Conservation (phyloP, 169 alveolate genomes). For the Plasmodium berghei region DNA sequence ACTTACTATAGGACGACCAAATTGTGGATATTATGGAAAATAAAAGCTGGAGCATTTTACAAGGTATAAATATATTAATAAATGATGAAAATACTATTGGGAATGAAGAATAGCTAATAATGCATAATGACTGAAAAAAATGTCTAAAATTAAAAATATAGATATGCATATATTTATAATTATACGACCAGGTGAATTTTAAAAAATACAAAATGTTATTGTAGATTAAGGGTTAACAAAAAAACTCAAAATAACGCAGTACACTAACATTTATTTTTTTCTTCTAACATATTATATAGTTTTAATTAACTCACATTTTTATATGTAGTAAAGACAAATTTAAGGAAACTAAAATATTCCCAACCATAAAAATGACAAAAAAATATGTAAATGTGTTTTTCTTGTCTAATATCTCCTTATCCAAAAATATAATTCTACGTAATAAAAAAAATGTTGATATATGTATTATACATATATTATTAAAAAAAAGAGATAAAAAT, state of each 20-base stretch:
- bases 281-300: no score
- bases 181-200: no score
- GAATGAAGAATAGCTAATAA: conserved; percentile 46
- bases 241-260: no score
- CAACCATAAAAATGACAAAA: conserved; percentile 46
- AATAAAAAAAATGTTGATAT: not conserved
- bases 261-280: no score
- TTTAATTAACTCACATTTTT: conserved; percentile 23
- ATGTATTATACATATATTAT: not conserved
- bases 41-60: conserved; percentile 25
- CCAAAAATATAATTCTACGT: conserved; percentile 47
- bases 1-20: conserved; percentile 67
- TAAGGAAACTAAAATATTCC: conserved; percentile 60
- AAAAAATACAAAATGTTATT: no score
- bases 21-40: conserved; percentile 34
- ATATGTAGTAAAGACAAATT: conserved; percentile 67
- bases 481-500: not conserved
- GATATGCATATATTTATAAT: not conserved
- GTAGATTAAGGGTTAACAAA: no score
- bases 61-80: conserved; percentile 35
- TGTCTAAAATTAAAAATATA: conserved; percentile 30
- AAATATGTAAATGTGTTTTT: conserved; percentile 58
- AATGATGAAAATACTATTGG: conserved; percentile 50
- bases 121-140: conserved; percentile 63
- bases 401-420: conserved; percentile 50